phyloP scores from a whole-genome alignment of 495 filamentous ascomycete genomes.

The Ramalina intermedia region DNA sequence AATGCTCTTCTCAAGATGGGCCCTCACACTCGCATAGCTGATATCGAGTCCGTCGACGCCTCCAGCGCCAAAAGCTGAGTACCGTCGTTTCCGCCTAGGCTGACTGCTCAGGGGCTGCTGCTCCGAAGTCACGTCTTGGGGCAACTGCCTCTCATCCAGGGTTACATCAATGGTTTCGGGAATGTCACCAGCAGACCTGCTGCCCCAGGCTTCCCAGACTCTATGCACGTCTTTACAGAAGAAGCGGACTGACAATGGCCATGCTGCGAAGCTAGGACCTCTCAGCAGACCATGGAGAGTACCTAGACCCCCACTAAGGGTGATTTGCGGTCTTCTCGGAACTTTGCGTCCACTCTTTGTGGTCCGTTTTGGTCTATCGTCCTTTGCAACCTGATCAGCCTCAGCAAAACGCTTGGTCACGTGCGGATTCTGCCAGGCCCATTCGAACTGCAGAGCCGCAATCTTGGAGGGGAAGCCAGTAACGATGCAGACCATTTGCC shows the following conservation, averaged over 20 bases:
- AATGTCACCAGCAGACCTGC: conserved; percentile 31
- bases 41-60: conserved; percentile 33
- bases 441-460: conserved; percentile 93
- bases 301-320: conserved; percentile 46
- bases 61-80: background rate
- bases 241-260: conserved; percentile 76
- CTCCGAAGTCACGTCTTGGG: background rate
- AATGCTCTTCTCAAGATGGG: conserved; percentile 56
- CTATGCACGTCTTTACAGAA: conserved; percentile 54
- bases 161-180: conserved; percentile 37
- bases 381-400: conserved; percentile 32
- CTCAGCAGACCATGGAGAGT: conserved; percentile 69
- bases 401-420: conserved; percentile 55
- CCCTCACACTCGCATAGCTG: conserved; percentile 49
- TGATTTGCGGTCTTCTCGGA: conserved; percentile 35
- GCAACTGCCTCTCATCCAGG: conserved; percentile 32
- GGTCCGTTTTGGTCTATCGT: conserved; percentile 24
- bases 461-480: conserved; percentile 77
- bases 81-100: conserved; percentile 3
- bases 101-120: conserved; percentile 4
- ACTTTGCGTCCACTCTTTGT: conserved; percentile 4
- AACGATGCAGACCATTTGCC: conserved; percentile 86
- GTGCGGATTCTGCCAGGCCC: conserved; percentile 83
- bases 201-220: conserved; percentile 50
- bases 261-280: conserved; percentile 57